Conservation (phyloP, 345 rosid genomes). For the Excoecaria agallocha region DNA sequence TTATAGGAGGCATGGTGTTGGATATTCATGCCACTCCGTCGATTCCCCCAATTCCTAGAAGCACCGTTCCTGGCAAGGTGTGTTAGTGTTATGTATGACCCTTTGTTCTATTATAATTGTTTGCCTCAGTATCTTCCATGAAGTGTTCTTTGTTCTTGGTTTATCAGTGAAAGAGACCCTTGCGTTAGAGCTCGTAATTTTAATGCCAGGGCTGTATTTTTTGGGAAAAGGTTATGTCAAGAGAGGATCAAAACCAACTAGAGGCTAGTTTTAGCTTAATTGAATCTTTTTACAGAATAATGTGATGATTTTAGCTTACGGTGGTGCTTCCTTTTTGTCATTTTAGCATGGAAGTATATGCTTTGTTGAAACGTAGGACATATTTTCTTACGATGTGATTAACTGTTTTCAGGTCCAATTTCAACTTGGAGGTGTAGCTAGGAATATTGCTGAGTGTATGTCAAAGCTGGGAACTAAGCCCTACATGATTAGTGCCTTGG, state of each 20-base stretch:
- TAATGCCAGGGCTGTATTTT: not conserved
- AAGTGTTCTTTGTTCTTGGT: not conserved
- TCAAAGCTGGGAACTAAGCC: conserved; percentile 70
- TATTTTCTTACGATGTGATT: not conserved
- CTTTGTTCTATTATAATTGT: not conserved
- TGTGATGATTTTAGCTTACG: not conserved
- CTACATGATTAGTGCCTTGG: conserved; percentile 76
- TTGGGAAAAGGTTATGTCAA: not conserved
- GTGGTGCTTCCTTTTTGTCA: not conserved
- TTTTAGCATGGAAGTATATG: not conserved
- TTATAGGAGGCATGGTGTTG: conserved; percentile 77
- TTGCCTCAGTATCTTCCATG: not conserved
- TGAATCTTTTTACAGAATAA: not conserved
- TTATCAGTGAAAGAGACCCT: not conserved
- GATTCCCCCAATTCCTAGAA: conserved; percentile 48
- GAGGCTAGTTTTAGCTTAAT: not conserved
- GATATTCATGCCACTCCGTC: conserved; percentile 75
- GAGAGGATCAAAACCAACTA: not conserved
- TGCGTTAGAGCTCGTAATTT: not conserved
- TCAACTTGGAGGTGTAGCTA: conserved; percentile 80
- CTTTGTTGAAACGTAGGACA: not conserved
- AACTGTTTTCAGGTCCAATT: conserved; percentile 49
- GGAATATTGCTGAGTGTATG: conserved; percentile 89
- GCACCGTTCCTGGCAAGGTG: conserved; percentile 77
- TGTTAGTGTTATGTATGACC: not conserved